Conservation (phyloP, 2,329 filamentous ascomycete species). For the Diaporthe sp. region DNA sequence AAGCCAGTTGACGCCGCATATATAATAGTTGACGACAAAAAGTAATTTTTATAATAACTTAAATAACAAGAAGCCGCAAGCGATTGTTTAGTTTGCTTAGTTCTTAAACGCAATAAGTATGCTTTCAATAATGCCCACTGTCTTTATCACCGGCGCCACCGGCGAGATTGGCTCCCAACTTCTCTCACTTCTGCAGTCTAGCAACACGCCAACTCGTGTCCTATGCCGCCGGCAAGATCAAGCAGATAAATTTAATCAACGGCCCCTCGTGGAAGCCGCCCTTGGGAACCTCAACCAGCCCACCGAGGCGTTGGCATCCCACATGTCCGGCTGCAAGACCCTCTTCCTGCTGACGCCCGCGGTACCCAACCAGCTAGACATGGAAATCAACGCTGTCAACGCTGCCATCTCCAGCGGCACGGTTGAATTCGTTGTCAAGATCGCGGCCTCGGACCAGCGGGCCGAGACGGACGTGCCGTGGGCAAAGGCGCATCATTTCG, state of each 20-base stretch:
- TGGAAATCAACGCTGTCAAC: conserved; percentile 19
- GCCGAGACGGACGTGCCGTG: conserved; percentile 20
- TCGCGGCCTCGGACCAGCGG: conserved; percentile 23
- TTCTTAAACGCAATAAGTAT: not conserved
- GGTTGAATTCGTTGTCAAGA: conserved; percentile 28
- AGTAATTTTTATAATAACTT: not conserved
- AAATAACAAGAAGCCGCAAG: not conserved
- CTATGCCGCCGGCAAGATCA: conserved; percentile 31
- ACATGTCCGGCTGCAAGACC: conserved; percentile 32
- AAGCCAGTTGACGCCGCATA: not conserved
- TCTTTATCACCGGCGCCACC: conserved; percentile 32
- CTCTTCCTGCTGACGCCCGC: conserved; percentile 21
- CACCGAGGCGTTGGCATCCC: not conserved
- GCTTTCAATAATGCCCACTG: not conserved
- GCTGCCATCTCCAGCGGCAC: conserved; percentile 19
- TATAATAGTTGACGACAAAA: not conserved
- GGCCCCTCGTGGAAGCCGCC: conserved; percentile 11
- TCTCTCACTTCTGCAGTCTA: conserved; percentile 9
- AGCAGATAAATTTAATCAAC: conserved; percentile 17
- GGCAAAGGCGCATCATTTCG: conserved; percentile 8
- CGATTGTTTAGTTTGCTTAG: not conserved
- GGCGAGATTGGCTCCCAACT: conserved; percentile 24
- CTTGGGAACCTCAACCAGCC: conserved; percentile 22
- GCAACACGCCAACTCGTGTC: not conserved
- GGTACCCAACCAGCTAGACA: not conserved